Conservation (phyloP, 352 stramenopile genomes). For the Peronospora tabacina region DNA sequence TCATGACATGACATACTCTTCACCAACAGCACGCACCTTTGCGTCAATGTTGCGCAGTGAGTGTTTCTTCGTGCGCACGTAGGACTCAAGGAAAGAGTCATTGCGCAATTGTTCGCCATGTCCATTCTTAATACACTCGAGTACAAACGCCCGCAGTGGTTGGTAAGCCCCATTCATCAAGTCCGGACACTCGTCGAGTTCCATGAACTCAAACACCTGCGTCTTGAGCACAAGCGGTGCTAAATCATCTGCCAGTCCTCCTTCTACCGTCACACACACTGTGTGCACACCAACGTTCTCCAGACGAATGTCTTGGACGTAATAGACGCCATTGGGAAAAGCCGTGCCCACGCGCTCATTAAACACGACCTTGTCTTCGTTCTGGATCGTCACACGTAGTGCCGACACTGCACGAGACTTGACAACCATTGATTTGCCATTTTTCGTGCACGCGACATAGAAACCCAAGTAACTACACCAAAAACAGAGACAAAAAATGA, state of each 20-base stretch:
- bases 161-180: conserved; percentile 45
- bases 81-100: conserved; percentile 48
- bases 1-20: neutral
- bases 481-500: neutral
- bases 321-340: conserved; percentile 75
- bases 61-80: conserved; percentile 51
- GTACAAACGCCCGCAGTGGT: conserved; percentile 49
- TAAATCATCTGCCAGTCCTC: conserved; percentile 39
- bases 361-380: conserved; percentile 74
- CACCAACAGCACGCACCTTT: conserved; percentile 32
- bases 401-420: conserved; percentile 42
- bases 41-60: conserved; percentile 60
- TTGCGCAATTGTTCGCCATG: conserved; percentile 47
- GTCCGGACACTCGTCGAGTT: conserved; percentile 56
- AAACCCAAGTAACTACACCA: conserved; percentile 67
- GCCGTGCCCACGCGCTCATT: conserved; percentile 40
- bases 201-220: conserved; percentile 78
- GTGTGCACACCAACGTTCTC: conserved; percentile 53
- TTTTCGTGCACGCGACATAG: conserved; percentile 55
- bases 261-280: conserved; percentile 52
- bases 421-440: conserved; percentile 57
- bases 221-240: conserved; percentile 52
- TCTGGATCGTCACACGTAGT: conserved; percentile 66
- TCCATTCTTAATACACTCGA: conserved; percentile 33
- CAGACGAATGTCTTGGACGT: conserved; percentile 67